Base-by-base conservation (phyloP, 805 yeast species). In the Ogataea methanolica region DNA sequence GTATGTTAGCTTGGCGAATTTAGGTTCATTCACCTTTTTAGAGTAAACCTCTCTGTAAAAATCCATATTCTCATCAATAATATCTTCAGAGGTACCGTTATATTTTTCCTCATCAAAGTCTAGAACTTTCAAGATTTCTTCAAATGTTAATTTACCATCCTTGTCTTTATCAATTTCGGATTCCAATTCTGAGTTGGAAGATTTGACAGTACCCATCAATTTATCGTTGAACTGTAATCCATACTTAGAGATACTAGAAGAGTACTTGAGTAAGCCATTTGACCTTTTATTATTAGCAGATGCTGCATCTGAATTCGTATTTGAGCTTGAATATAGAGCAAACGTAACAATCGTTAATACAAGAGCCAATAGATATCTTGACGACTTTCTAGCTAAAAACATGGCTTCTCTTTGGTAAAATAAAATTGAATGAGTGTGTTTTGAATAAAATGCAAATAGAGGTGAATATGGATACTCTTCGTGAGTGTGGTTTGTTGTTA, bases 11-110 rank as follows among this genome's bases (percentile, higher is more conserved):
- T 63, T 59, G 7, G 67, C 55, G 37, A 59, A 59, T 47, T 63
- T 63, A 16, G 69, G 69, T 48, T 62, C 68, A 4, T 65, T 60
- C 36, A 65, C 65, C 52, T 59, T 63, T 36, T 64, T 64, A 19
- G 66, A 54, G 46, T 61, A 65, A 34, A 65, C 69, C 45, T 65
- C 69, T 39, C 55, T 58, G 45, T 63, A 65, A 47, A 65, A 62
- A 37, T 64, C 68, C 68, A 65, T 64, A 43, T 62, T 63, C 43
- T 62, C 65, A 37, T 51, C 62, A 37, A 61, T 64, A n/a, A 63
- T 52, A 36, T 64, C 60, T 16, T 57, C 66, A 33, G 54, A 54
- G 11, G 65, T 56, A 33, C 53, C 57, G 41, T 55, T 56, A 33
- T 53, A 49, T 15, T 47, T 45, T 5, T 46, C 44, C 21, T 46